A percentile compares a stretch with the other conserved stretches of the same genome.
phyloP scores from a whole-genome alignment of 2,329 filamentous ascomycete genomes.

The Neopestalotiopsis sp. region DNA sequence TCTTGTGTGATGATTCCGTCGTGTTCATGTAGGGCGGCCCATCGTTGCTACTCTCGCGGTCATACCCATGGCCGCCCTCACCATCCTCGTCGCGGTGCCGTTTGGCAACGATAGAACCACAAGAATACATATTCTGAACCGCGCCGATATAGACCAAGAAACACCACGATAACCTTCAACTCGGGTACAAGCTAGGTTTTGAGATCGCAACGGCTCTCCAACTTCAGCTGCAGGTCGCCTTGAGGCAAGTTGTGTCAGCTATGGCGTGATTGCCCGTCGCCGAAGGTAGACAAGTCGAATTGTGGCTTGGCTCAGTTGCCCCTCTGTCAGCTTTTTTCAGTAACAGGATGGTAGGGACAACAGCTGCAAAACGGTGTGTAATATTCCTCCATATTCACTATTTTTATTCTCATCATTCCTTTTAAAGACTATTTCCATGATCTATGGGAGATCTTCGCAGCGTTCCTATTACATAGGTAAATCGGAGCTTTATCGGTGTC shows the following conservation, averaged over 20 bases:
- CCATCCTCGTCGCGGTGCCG: background rate
- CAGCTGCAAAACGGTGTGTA: background rate
- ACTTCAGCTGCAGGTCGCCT: background rate
- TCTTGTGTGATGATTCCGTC: background rate
- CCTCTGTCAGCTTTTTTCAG: background rate
- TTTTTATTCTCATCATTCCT: background rate
- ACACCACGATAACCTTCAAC: background rate
- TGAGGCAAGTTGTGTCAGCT: constrained; percentile 8
- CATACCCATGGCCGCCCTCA: background rate
- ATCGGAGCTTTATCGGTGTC: too few relatives aligned
- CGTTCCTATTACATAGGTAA: too few relatives aligned
- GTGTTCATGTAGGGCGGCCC: background rate
- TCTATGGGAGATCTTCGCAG: too few relatives aligned
- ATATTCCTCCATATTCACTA: background rate
- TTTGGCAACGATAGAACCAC: background rate
- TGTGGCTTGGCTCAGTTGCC: background rate
- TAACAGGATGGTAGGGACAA: too few relatives aligned
- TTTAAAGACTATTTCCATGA: too few relatives aligned
- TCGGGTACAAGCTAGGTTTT: background rate
- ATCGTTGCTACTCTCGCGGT: background rate
- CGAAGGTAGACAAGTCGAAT: background rate
- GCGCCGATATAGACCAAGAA: too few relatives aligned
- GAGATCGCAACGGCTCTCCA: background rate
- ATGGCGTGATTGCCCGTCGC: constrained; percentile 8
- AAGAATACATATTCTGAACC: background rate